Conservation (phyloP, 2,329 filamentous ascomycete species). For the Trichoderma atrobrunneum region DNA sequence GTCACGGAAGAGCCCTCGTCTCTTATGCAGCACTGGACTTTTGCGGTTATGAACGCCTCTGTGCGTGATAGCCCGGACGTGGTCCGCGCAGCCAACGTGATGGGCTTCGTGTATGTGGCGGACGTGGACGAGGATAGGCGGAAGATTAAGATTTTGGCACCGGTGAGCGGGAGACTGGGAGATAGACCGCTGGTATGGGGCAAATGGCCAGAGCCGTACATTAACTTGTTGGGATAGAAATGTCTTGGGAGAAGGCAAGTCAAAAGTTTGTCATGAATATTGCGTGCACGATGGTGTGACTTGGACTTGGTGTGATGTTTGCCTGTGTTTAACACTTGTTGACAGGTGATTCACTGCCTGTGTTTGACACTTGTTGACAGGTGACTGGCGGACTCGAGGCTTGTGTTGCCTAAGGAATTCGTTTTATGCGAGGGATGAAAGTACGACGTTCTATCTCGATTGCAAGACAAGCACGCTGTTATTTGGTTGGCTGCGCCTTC, state of each 20-base stretch:
- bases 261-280: background rate
- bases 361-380: background rate
- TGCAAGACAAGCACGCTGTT: background rate
- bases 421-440: background rate
- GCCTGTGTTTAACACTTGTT: too few species aligned
- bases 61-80: slow-evolving; percentile 66
- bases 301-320: background rate
- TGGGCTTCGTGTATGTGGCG: slow-evolving; percentile 90
- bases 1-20: slow-evolving; percentile 63
- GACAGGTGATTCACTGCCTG: too few species aligned
- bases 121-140: slow-evolving; percentile 84
- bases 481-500: background rate
- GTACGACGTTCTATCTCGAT: background rate
- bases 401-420: background rate
- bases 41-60: slow-evolving; percentile 80
- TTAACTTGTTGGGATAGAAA: slow-evolving; percentile 64
- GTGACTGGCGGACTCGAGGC: background rate
- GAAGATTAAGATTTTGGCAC: slow-evolving; percentile 77
- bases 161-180: slow-evolving; percentile 77
- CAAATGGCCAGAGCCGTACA: slow-evolving; percentile 79
- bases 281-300: background rate
- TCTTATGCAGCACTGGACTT: slow-evolving; percentile 73
- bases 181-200: slow-evolving; percentile 80
- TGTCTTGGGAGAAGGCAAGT: background rate
- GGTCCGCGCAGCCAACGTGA: slow-evolving; percentile 76